Evolutionary conservation across 1,139 yeast genomes (phyloP), one percentile per base, ranked within the genome.

Genomic region (Taiozyma sp.): DNA sequence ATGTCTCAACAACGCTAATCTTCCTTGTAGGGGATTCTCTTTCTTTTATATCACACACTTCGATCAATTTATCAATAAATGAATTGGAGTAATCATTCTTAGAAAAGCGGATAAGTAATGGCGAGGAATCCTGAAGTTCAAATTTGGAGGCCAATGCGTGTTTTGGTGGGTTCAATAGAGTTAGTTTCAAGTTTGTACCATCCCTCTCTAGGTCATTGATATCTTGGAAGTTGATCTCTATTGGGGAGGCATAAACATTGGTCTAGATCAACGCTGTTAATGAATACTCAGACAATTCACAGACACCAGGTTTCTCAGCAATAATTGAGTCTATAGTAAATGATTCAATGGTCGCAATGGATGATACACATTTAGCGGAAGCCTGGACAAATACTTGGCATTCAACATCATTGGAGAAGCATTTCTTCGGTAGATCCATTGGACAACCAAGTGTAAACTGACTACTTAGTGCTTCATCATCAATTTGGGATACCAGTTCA

Each of bases 1-100:
- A 67, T 22, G 65, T 65, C 52, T 68, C 60, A 24, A 64, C 62
- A 13, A 52, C 62, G 46, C 57, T 59, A 23, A 57, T 53, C 48
- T 57, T 56, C 50, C 56, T 49, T 16, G 52, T 62, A 51, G 53
- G 65, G 13, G 50, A 64, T 28, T 39, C 44, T 8, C 14, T 38
- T 4, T 22, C 24, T 19, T 9, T 16, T 4, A 12, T 19, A 12
- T 38, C 41, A 19, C 24, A 38, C n/a, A 19, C 14, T 19, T 38
- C 24, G 19, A 38, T 19, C 14, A 38, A 38, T 14, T 38, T 9
- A 38, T 19, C 24, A 19, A 38, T 19, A 19, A 38, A 10, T 19
- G 23, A 13, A 10, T 19, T 4, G 5, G 41, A 38, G 4, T 14
- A 16, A 22, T 5, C 22, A 38, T 8, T 38, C 22, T 19, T 12